Percentiles rank a stretch among this genome's conserved stretches.
These are phyloP conservation scores for Rhizophora apiculata DNA, from an alignment of 345 rosid genomes.

Conservation along the genomic window DNA sequence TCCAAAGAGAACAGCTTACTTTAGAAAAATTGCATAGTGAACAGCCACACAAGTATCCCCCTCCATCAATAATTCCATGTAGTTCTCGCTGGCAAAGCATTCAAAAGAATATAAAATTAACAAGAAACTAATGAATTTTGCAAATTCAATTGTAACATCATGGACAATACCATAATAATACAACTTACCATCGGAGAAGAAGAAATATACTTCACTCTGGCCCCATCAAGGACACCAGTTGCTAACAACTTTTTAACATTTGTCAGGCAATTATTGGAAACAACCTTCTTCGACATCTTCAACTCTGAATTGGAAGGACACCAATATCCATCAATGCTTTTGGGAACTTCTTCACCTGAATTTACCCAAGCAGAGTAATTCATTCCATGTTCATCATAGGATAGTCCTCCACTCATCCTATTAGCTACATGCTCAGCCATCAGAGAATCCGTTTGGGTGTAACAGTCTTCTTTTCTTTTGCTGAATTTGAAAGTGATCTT, in stretches of 20 bases:
- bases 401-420: constrained; percentile 8
- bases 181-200: constrained; percentile 43
- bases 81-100: constrained; percentile 45
- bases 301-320: constrained; percentile 50
- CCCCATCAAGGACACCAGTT: constrained; percentile 80
- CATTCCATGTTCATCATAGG: constrained; percentile 10
- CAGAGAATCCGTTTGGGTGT: constrained; percentile 13
- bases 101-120: constrained; percentile 7
- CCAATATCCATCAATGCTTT: constrained; percentile 19
- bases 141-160: not conserved
- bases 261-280: constrained; percentile 50
- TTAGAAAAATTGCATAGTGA: constrained; percentile 55
- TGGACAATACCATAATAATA: not conserved
- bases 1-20: constrained; percentile 42
- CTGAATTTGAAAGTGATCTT: constrained; percentile 82
- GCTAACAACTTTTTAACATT: constrained; percentile 78
- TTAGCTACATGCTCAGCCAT: constrained; percentile 6
- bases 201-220: constrained; percentile 73
- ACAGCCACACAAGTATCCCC: constrained; percentile 96
- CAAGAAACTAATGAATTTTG: not conserved
- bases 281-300: constrained; percentile 77
- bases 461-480: constrained; percentile 59
- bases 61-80: constrained; percentile 59
- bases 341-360: constrained; percentile 20
- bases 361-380: constrained; percentile 17